Evolutionary conservation across 2,329 filamentous ascomycete species (phyloP).

Genomic region (Fusarium beomiforme): DNA sequence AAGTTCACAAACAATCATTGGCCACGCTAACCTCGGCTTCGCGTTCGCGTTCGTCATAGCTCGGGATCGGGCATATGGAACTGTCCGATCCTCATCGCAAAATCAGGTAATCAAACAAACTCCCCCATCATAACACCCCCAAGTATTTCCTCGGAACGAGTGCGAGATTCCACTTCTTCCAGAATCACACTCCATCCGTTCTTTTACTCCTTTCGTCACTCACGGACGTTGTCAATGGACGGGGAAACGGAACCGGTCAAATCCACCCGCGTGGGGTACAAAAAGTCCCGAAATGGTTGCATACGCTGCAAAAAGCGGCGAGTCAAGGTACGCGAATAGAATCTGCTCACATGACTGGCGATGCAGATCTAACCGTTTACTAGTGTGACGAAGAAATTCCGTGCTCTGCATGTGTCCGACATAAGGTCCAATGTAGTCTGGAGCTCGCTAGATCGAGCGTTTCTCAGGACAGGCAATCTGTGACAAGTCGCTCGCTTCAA

Average conservation of each 20-base stretch:
- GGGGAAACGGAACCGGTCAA: neutral
- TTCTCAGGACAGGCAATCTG: neutral
- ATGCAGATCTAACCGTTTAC: neutral
- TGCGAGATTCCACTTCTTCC: neutral
- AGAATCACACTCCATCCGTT: neutral
- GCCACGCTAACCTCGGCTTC: neutral
- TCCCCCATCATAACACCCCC: neutral
- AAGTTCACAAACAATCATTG: neutral
- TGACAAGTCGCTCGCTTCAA: conserved; percentile 1
- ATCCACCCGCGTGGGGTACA: conserved; percentile 25
- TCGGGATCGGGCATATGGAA: conserved; percentile 11
- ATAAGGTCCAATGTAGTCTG: conserved; percentile 23
- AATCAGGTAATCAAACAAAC: neutral
- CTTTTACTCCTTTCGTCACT: neutral
- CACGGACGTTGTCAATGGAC: neutral
- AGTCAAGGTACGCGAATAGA: conserved; percentile 7
- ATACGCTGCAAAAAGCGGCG: conserved; percentile 24
- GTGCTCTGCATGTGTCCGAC: conserved; percentile 21
- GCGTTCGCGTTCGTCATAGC: neutral
- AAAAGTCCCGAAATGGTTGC: conserved; percentile 33
- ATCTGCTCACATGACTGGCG: neutral
- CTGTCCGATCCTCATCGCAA: neutral
- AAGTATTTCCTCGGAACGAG: conserved; percentile 14
- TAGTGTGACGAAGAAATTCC: conserved; percentile 27
- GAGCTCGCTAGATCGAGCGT: neutral